Evolutionary conservation across 2,329 filamentous ascomycete species (phyloP).

Genomic region (Colletotrichum eleusines): DNA sequence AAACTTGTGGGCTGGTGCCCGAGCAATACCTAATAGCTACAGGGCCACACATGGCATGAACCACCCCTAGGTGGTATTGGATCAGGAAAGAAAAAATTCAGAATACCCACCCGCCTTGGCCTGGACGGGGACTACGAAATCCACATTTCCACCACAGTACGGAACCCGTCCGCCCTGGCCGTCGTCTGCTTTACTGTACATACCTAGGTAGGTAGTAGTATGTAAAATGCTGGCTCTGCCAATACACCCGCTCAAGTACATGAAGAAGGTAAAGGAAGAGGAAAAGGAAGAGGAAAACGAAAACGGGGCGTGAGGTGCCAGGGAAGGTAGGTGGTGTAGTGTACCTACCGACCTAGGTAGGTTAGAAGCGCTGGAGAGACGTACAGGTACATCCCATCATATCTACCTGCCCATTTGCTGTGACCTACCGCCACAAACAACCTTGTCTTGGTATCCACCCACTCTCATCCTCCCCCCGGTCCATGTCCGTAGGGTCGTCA

Average conservation of each 20-base stretch:
- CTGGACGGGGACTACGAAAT: not conserved
- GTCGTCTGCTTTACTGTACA: not conserved
- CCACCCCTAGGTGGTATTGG: slow-evolving; percentile 1
- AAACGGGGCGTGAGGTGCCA: not conserved
- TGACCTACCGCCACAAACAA: slow-evolving; percentile 22
- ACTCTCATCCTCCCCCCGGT: slow-evolving; percentile 13
- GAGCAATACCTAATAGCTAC: not conserved
- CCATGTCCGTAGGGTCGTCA: slow-evolving; percentile 25
- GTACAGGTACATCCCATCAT: slow-evolving; percentile 30
- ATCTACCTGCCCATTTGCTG: not conserved
- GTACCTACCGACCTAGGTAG: too few relatives aligned
- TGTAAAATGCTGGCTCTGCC: not conserved
- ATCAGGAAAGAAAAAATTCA: slow-evolving; percentile 3
- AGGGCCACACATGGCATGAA: slow-evolving; percentile 2
- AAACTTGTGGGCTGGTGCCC: not conserved
- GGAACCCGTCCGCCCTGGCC: not conserved
- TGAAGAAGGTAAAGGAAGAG: not conserved
- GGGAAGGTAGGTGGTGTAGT: too few relatives aligned
- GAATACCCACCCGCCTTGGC: slow-evolving; percentile 8
- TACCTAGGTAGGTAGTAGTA: too few relatives aligned
- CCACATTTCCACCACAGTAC: slow-evolving; percentile 9
- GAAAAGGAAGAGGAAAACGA: not conserved
- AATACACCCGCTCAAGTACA: not conserved
- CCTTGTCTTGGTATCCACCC: slow-evolving; percentile 36
- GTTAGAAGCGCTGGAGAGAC: not conserved